These are phyloP conservation scores for Pichia sorboxylosa DNA, from an alignment of 1,139 yeast species.

Conservation along the genomic window DNA sequence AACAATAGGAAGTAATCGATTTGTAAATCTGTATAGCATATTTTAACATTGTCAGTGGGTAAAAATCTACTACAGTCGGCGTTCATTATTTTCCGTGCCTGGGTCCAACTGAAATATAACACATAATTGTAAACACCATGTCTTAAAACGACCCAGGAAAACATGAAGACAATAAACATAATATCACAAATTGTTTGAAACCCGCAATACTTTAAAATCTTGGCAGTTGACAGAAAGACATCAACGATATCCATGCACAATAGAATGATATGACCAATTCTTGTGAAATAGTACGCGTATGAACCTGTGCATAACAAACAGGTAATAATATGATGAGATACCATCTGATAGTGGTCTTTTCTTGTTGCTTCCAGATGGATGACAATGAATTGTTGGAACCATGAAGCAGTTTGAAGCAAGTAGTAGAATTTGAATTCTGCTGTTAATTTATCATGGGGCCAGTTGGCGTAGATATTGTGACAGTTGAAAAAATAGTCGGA, in stretches of 20 bases:
- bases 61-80: constrained; percentile 25
- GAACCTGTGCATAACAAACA: constrained; percentile 57
- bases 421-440: constrained; percentile 56
- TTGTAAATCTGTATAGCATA: constrained; percentile 47
- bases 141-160: constrained; percentile 60
- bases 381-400: constrained; percentile 74
- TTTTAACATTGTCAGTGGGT: constrained; percentile 21
- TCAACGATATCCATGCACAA: constrained; percentile 80
- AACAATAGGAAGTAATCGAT: constrained; percentile 44
- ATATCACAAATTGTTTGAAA: constrained; percentile 49
- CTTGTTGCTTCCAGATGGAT: constrained; percentile 67
- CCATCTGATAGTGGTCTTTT: constrained; percentile 80
- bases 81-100: constrained; percentile 30
- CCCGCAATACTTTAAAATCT: constrained; percentile 66
- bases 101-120: constrained; percentile 38
- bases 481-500: constrained; percentile 52
- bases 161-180: constrained; percentile 55
- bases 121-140: constrained; percentile 68
- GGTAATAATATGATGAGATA: constrained; percentile 79
- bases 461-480: constrained; percentile 50
- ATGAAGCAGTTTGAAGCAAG: constrained; percentile 57
- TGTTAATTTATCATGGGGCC: constrained; percentile 60
- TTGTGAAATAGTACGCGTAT: constrained; percentile 58
- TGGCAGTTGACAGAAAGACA: constrained; percentile 58
- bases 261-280: constrained; percentile 70